These are phyloP conservation scores for Wallacemonas sp. DNA, from an alignment of 208 protist species.

Conservation along the genomic window DNA sequence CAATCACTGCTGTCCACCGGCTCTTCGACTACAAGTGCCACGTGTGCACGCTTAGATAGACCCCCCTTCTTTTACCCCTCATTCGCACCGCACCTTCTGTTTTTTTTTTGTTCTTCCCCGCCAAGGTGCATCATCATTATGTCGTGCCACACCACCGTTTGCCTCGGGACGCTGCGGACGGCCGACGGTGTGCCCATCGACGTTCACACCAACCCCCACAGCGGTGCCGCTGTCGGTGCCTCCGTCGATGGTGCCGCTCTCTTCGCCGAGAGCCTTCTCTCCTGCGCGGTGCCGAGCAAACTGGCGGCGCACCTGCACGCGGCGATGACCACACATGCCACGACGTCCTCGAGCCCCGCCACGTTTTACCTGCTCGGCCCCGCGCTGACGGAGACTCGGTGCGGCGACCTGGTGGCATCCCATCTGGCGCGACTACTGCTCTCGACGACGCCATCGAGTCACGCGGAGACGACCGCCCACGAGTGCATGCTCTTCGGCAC, in stretches of 20 bases:
- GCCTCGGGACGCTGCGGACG: constrained; percentile 1
- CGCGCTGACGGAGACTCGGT: constrained; percentile 5
- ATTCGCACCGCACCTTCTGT: not conserved
- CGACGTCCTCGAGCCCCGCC: not conserved
- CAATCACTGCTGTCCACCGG: too few relatives aligned
- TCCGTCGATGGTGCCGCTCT: not conserved
- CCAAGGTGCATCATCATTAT: not conserved
- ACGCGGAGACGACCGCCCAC: constrained; percentile 2
- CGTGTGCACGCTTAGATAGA: too few relatives aligned
- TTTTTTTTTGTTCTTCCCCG: not conserved
- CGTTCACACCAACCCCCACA: not conserved
- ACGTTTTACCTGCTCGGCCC: constrained; percentile 9
- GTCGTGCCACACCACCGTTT: constrained; percentile 17
- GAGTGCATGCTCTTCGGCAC: constrained; percentile 70
- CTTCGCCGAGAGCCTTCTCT: not conserved
- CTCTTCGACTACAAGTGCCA: too few relatives aligned
- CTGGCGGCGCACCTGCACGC: not conserved
- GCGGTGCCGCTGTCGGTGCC: not conserved
- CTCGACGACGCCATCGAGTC: not conserved
- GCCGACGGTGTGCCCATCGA: constrained; percentile 2
- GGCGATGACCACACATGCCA: not conserved
- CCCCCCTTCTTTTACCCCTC: not conserved
- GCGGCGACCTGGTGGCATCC: constrained; percentile 1
- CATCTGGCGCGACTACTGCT: not conserved
- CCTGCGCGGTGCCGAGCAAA: constrained; percentile 13